phyloP scores from a whole-genome alignment of 352 stramenopile genomes.

The Pythium utonaiense region DNA sequence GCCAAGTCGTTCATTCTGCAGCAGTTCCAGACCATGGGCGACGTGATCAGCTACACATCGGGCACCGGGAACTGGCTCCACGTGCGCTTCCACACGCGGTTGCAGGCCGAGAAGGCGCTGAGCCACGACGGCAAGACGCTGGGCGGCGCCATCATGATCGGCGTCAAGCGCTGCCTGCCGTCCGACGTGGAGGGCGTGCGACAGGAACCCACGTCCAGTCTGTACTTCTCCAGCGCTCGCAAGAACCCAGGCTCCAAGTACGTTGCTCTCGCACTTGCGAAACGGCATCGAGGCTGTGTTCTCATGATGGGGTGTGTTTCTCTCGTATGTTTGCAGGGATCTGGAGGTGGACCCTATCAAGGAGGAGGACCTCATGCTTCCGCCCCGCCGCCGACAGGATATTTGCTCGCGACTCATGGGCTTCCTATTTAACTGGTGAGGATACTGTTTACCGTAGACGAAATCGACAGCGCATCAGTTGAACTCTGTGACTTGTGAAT shows the following conservation, averaged over 20 bases:
- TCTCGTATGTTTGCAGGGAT: conserved; percentile 26
- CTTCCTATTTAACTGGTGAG: conserved; percentile 86
- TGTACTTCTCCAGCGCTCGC: conserved; percentile 44
- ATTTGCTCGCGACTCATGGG: conserved; percentile 77
- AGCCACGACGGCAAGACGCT: conserved; percentile 65
- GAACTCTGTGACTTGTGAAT: neutral
- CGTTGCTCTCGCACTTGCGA: conserved; percentile 3
- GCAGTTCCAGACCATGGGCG: conserved; percentile 72
- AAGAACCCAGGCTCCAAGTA: conserved; percentile 32
- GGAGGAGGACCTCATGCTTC: conserved; percentile 81
- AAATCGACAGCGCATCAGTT: conserved; percentile 1
- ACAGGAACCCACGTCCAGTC: conserved; percentile 50
- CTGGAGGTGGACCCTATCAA: conserved; percentile 72
- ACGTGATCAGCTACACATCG: conserved; percentile 68
- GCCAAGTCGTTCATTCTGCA: conserved; percentile 63
- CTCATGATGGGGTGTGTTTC: neutral
- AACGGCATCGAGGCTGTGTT: too few relatives aligned
- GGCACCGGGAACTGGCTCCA: conserved; percentile 77
- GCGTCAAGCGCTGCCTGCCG: conserved; percentile 76
- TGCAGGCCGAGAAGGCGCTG: conserved; percentile 80
- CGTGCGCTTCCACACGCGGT: conserved; percentile 69
- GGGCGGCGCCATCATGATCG: conserved; percentile 68
- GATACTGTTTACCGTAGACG: neutral
- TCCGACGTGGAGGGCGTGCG: conserved; percentile 56
- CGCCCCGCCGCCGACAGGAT: conserved; percentile 59